phyloP scores from a whole-genome alignment of 495 filamentous ascomycete species.

The Daldinia childiae region DNA sequence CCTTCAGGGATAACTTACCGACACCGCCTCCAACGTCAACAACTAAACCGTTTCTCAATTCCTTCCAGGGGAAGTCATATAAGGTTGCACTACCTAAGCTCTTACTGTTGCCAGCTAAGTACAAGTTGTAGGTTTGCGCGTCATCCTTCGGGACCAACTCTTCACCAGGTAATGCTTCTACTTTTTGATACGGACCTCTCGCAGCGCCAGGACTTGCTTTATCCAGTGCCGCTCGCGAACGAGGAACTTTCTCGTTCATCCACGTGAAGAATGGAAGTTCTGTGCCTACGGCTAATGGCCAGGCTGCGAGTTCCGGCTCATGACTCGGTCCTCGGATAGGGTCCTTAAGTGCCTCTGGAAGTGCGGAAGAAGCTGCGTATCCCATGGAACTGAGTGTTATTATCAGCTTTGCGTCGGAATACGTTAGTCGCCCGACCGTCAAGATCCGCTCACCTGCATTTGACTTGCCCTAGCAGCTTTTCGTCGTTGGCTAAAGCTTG shows the following conservation, averaged over 20 bases:
- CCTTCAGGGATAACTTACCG: constrained; percentile 38
- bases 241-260: constrained; percentile 47
- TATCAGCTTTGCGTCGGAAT: neutral
- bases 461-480: constrained; percentile 31
- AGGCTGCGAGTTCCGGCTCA: constrained; percentile 44
- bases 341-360: constrained; percentile 49
- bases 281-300: constrained; percentile 47
- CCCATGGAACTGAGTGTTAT: constrained; percentile 25
- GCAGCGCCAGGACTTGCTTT: constrained; percentile 38
- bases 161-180: constrained; percentile 29
- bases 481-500: constrained; percentile 46
- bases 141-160: constrained; percentile 34
- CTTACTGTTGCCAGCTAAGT: constrained; percentile 47
- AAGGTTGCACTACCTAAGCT: constrained; percentile 47
- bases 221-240: constrained; percentile 34
- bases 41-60: constrained; percentile 46
- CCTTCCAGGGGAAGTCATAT: constrained; percentile 52
- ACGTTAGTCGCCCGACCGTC: neutral
- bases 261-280: constrained; percentile 51
- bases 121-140: constrained; percentile 30
- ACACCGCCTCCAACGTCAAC: constrained; percentile 58
- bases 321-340: constrained; percentile 42
- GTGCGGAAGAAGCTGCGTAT: constrained; percentile 44
- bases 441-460: constrained; percentile 41
- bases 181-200: constrained; percentile 24